Evolutionary conservation across 179 eudicot genomes (phyloP).

Genomic region (Beta lomatogona): DNA sequence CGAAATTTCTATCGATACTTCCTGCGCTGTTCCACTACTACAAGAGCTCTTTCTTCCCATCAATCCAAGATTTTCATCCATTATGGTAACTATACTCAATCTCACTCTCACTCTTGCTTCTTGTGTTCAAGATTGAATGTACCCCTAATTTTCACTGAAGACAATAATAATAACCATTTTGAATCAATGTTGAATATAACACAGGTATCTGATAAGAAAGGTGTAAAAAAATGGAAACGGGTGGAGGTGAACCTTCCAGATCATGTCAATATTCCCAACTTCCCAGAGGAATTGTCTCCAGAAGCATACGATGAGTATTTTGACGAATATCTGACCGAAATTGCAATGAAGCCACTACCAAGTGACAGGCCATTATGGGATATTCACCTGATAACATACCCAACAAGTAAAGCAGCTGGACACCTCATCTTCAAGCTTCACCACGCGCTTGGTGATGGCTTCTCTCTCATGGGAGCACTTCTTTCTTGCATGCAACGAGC

Average conservation of each 20-base stretch:
- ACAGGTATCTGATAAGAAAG: conserved; percentile 59
- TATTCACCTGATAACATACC: conserved; percentile 59
- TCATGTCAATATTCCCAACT: conserved; percentile 52
- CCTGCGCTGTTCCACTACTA: conserved; percentile 37
- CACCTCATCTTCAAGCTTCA: conserved; percentile 68
- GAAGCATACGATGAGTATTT: conserved; percentile 48
- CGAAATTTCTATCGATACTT: conserved; percentile 60
- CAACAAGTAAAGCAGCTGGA: conserved; percentile 64
- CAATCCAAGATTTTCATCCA: conserved; percentile 81
- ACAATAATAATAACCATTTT: not conserved
- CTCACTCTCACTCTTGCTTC: conserved; percentile 3
- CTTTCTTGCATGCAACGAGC: conserved; percentile 73
- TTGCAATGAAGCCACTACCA: conserved; percentile 56
- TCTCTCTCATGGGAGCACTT: conserved; percentile 82
- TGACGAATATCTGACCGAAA: conserved; percentile 54
- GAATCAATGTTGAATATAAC: conserved; percentile 3
- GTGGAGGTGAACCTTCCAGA: conserved; percentile 62
- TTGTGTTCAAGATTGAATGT: not conserved
- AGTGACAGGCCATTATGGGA: conserved; percentile 77
- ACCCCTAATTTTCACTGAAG: not conserved
- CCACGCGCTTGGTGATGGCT: conserved; percentile 85
- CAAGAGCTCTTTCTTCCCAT: conserved; percentile 67
- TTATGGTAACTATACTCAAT: conserved; percentile 82
- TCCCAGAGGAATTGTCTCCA: conserved; percentile 38
- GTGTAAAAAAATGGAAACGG: conserved; percentile 65